Percentiles rank a stretch among this genome's conserved stretches.
phyloP scores from a whole-genome alignment of 208 protist species.

The Polymyxa betae region DNA sequence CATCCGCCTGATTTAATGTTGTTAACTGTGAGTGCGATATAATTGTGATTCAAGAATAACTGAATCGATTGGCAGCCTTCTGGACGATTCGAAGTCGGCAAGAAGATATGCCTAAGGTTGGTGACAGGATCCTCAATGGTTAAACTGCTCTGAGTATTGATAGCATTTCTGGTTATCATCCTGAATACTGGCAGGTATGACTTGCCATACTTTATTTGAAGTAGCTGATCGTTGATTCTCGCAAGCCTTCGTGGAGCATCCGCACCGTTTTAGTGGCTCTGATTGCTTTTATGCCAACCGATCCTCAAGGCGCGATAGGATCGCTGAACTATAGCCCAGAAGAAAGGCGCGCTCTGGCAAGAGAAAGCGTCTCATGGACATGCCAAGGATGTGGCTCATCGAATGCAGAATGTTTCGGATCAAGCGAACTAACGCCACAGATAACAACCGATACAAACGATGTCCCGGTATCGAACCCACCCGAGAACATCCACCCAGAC shows the following conservation, averaged over 20 bases:
- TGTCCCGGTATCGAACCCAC: not conserved
- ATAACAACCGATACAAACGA: not conserved
- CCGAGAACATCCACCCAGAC: not conserved
- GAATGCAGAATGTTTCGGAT: not conserved
- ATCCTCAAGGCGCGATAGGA: conserved; percentile 76
- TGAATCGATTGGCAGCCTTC: conserved; percentile 71
- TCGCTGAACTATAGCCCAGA: conserved; percentile 71
- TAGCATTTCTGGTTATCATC: conserved; percentile 78
- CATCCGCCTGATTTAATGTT: conserved; percentile 85
- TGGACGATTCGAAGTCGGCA: conserved; percentile 79
- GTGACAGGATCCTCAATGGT: too few species aligned
- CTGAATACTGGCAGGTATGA: conserved; percentile 73
- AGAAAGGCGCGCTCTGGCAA: conserved; percentile 62
- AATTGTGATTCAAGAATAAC: conserved; percentile 13
- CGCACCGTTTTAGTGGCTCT: conserved; percentile 77
- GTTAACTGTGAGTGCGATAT: conserved; percentile 69
- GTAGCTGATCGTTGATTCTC: not conserved
- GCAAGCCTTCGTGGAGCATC: conserved; percentile 62
- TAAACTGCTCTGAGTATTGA: too few species aligned
- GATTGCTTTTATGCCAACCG: conserved; percentile 78
- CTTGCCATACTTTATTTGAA: not conserved
- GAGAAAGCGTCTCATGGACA: not conserved
- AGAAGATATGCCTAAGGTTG: conserved; percentile 85
- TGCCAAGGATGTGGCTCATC: not conserved
- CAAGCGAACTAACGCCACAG: not conserved